phyloP scores from a whole-genome alignment of 2,329 filamentous ascomycete genomes.

The Fusarium brachygibbosum region DNA sequence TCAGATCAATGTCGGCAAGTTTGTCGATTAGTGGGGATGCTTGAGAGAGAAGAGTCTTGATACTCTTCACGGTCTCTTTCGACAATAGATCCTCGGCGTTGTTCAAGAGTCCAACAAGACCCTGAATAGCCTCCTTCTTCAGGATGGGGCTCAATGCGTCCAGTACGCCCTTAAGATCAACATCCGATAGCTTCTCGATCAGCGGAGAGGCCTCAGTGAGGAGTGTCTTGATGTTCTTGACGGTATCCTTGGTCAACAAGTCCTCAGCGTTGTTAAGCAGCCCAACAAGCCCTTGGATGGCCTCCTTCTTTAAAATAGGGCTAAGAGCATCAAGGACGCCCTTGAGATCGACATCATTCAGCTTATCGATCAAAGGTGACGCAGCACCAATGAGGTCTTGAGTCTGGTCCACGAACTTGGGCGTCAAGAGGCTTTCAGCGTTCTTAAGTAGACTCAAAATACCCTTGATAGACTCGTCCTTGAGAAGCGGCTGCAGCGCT shows the following conservation, averaged over 20 bases:
- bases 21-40: conserved; percentile 44
- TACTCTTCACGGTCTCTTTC: conserved; percentile 19
- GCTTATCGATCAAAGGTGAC: conserved; percentile 22
- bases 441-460: conserved; percentile 51
- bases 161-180: conserved; percentile 22
- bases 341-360: conserved; percentile 26
- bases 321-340: conserved; percentile 20
- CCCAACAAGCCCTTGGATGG: conserved; percentile 13
- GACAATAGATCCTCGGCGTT: conserved; percentile 16
- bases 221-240: conserved; percentile 27
- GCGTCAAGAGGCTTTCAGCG: conserved; percentile 48
- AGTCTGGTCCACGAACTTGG: conserved; percentile 43
- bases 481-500: conserved; percentile 55
- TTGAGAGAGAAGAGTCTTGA: background rate
- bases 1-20: conserved; percentile 53
- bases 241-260: conserved; percentile 9
- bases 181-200: conserved; percentile 15
- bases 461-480: conserved; percentile 35
- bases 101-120: conserved; percentile 1
- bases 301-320: conserved; percentile 22
- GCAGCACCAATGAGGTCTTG: conserved; percentile 37
- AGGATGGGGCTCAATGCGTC: conserved; percentile 7
- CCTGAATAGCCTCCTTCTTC: conserved; percentile 13
- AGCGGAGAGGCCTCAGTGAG: conserved; percentile 5
- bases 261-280: conserved; percentile 18